Evolutionary conservation across 2,329 filamentous ascomycete species (phyloP).

Genomic region (Fusarium xylarioides): DNA sequence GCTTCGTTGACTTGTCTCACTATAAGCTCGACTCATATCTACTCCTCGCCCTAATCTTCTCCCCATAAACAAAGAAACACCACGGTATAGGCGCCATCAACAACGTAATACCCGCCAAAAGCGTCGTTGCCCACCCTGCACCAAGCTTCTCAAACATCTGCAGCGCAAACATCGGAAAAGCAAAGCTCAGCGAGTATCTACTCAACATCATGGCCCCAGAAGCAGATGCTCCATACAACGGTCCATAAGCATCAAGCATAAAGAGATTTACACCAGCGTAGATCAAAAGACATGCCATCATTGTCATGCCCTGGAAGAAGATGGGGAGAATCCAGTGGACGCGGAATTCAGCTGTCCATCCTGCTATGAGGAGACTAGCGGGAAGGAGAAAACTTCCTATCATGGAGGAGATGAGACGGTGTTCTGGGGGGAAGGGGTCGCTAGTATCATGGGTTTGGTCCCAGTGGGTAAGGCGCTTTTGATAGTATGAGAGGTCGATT

Average conservation of each 20-base stretch:
- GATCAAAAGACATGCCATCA: constrained; percentile 18
- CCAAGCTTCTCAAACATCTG: constrained; percentile 23
- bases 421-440: not conserved
- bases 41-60: constrained; percentile 2
- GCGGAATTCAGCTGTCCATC: constrained; percentile 21
- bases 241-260: constrained; percentile 25
- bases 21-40: constrained; percentile 21
- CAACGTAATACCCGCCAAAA: not conserved
- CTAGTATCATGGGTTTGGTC: not conserved
- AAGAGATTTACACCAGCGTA: constrained; percentile 19
- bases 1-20: not conserved
- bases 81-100: constrained; percentile 29
- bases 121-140: constrained; percentile 18
- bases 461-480: constrained; percentile 13
- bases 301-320: constrained; percentile 15
- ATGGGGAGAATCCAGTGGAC: constrained; percentile 9
- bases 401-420: constrained; percentile 25
- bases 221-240: constrained; percentile 14
- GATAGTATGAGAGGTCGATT: constrained; percentile 25
- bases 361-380: constrained; percentile 4
- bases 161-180: constrained; percentile 18
- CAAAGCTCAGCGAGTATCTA: constrained; percentile 21
- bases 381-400: constrained; percentile 18
- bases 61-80: constrained; percentile 22
- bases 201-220: constrained; percentile 30